These are phyloP conservation scores for Bryopsis sp. DNA, from an alignment of 139 green algal genomes.

Conservation along the genomic window DNA sequence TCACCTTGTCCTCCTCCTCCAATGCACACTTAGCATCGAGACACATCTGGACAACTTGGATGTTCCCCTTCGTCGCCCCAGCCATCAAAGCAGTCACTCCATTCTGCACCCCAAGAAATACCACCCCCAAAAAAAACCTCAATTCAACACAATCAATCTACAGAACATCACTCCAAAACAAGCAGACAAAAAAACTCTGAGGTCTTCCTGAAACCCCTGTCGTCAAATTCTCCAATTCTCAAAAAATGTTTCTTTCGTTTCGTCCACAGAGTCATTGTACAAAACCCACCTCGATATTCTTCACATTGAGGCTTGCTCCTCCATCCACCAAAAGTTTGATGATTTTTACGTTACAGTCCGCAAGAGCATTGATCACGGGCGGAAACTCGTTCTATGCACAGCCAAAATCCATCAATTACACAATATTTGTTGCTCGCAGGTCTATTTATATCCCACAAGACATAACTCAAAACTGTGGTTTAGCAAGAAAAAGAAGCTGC, in stretches of 20 bases:
- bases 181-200: background rate
- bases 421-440: background rate
- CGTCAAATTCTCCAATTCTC: background rate
- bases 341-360: background rate
- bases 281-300: background rate
- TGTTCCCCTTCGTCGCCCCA: background rate
- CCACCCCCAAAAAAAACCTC: background rate
- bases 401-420: conserved; percentile 3
- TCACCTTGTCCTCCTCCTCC: background rate
- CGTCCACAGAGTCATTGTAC: no score
- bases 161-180: background rate
- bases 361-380: conserved; percentile 6
- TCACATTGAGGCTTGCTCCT: conserved; percentile 6
- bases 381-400: background rate
- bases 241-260: background rate
- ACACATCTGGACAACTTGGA: background rate
- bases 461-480: background rate
- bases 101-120: conserved; percentile 1
- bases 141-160: no score
- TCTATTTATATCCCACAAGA: background rate
- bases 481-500: background rate
- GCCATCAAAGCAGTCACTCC: conserved; percentile 12
- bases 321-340: background rate
- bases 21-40: background rate
- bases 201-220: background rate